Conservation (phyloP, 2,329 filamentous ascomycete species). For the Botrytis porri region DNA sequence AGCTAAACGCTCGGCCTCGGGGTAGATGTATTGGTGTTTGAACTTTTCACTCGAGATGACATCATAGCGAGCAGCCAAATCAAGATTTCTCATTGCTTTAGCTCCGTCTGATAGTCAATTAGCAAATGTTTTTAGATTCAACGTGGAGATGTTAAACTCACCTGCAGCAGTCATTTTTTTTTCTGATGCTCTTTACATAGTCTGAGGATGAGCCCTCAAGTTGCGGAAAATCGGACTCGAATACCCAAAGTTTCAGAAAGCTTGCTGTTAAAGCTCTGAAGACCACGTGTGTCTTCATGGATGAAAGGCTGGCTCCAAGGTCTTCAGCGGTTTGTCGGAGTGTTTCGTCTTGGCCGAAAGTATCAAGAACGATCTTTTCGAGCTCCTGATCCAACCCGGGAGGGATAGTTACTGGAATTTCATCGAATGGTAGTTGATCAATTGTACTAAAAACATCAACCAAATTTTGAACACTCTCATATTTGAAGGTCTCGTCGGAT, state of each 20-base stretch:
- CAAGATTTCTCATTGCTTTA: slow-evolving; percentile 21
- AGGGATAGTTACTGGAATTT: background rate
- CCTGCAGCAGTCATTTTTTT: slow-evolving; percentile 13
- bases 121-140: background rate
- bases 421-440: background rate
- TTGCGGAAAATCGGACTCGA: slow-evolving; percentile 20
- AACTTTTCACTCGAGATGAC: slow-evolving; percentile 15
- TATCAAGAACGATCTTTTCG: background rate
- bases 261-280: slow-evolving; percentile 10
- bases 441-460: background rate
- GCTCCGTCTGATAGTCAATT: slow-evolving; percentile 18
- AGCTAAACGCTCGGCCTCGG: slow-evolving; percentile 11
- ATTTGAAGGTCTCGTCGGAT: background rate
- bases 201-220: slow-evolving; percentile 12
- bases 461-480: background rate
- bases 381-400: background rate
- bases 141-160: background rate
- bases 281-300: background rate
- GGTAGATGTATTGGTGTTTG: background rate
- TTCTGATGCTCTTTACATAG: slow-evolving; percentile 8
- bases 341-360: background rate
- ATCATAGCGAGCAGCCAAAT: slow-evolving; percentile 15
- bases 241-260: slow-evolving; percentile 21
- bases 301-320: background rate
- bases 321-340: background rate